Evolutionary conservation across 352 stramenopile genomes (phyloP).

Genomic region (Pythium phragmitis): DNA sequence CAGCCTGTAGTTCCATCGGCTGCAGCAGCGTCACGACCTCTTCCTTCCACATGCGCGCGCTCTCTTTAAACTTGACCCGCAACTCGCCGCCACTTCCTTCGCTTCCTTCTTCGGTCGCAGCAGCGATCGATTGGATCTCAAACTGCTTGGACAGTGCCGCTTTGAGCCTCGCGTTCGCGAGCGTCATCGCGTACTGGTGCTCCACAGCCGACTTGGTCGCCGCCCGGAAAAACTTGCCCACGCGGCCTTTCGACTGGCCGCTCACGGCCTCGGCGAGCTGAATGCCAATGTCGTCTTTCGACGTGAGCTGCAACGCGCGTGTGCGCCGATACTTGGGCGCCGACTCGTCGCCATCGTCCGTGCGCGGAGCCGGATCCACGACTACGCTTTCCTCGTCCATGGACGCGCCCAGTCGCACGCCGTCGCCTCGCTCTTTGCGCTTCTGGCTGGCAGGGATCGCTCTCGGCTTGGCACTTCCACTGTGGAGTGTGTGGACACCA

Average conservation of each 20-base stretch:
- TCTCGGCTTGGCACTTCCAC: slow-evolving; percentile 14
- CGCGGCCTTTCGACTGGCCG: slow-evolving; percentile 44
- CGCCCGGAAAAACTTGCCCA: slow-evolving; percentile 77
- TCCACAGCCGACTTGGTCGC: slow-evolving; percentile 76
- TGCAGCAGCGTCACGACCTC: slow-evolving; percentile 72
- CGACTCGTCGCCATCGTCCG: neutral
- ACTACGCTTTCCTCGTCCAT: slow-evolving; percentile 32
- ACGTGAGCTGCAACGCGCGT: slow-evolving; percentile 57
- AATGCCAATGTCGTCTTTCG: slow-evolving; percentile 76
- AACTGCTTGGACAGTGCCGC: slow-evolving; percentile 63
- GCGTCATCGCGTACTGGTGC: slow-evolving; percentile 74
- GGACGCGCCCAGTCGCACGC: slow-evolving; percentile 56
- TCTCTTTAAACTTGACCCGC: slow-evolving; percentile 75
- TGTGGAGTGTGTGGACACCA: slow-evolving; percentile 57
- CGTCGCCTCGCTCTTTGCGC: slow-evolving; percentile 43
- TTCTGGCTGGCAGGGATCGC: slow-evolving; percentile 1
- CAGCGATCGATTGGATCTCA: slow-evolving; percentile 32
- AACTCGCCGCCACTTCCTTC: slow-evolving; percentile 38
- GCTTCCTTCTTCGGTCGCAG: slow-evolving; percentile 17
- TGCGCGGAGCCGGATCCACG: slow-evolving; percentile 10
- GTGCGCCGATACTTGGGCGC: slow-evolving; percentile 54
- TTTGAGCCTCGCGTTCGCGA: slow-evolving; percentile 73
- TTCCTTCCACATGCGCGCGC: slow-evolving; percentile 78
- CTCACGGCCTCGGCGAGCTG: slow-evolving; percentile 68
- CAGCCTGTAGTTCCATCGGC: slow-evolving; percentile 58